Percentiles rank a stretch among this genome's conserved stretches.
Evolutionary conservation across 2,329 filamentous ascomycete species (phyloP).

Genomic region (Penicillium sp.): DNA sequence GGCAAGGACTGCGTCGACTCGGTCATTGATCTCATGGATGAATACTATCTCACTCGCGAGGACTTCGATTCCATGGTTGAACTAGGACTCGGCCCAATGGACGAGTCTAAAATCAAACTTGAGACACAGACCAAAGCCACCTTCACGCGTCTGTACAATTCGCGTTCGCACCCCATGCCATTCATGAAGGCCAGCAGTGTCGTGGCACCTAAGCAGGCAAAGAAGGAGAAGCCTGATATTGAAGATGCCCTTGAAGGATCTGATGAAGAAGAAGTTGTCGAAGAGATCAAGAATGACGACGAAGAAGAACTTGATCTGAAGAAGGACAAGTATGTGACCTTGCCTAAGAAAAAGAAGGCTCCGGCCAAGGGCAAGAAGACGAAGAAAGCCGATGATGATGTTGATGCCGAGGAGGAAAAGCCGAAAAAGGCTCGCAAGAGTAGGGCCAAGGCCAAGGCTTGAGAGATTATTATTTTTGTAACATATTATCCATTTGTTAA

Average conservation of each 20-base stretch:
- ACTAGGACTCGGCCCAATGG: constrained; percentile 82
- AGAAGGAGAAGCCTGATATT: constrained; percentile 80
- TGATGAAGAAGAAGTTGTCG: constrained; percentile 66
- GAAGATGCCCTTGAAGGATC: constrained; percentile 96
- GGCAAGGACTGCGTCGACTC: constrained; percentile 79
- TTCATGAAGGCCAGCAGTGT: constrained; percentile 93
- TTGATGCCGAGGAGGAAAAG: constrained; percentile 53
- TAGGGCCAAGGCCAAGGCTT: constrained; percentile 33
- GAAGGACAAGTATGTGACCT: constrained; percentile 95
- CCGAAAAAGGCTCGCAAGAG: constrained; percentile 51
- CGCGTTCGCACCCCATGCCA: constrained; percentile 80
- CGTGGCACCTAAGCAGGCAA: constrained; percentile 67
- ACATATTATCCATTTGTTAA: constrained; percentile 7
- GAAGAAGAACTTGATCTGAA: constrained; percentile 79
- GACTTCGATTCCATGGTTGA: constrained; percentile 93
- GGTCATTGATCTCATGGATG: constrained; percentile 94
- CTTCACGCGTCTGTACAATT: constrained; percentile 90
- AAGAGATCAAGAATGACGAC: constrained; percentile 61
- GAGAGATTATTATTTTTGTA: constrained; percentile 10
- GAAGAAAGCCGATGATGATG: constrained; percentile 39
- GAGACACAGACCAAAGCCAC: constrained; percentile 82
- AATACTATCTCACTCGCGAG: constrained; percentile 90
- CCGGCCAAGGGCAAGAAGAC: constrained; percentile 40
- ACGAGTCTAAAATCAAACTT: constrained; percentile 71
- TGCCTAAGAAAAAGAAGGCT: constrained; percentile 71